Percentiles rank a stretch among this genome's conserved stretches.
phyloP scores from a whole-genome alignment of 2,329 filamentous ascomycete genomes.

The Nemania bipapillata region DNA sequence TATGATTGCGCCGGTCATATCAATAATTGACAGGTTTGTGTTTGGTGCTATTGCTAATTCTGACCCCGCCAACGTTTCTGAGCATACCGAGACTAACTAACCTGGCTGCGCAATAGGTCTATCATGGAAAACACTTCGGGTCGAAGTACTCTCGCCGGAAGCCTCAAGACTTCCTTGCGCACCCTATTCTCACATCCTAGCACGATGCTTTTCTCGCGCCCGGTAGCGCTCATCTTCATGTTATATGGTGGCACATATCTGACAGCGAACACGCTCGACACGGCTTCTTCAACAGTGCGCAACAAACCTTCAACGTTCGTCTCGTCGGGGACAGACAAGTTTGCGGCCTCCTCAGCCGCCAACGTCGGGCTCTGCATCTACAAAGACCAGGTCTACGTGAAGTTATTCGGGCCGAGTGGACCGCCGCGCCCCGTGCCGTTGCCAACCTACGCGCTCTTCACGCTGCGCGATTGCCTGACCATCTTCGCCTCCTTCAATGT shows the following conservation, averaged over 20 bases:
- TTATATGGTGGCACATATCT: constrained; percentile 91
- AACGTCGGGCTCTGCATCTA: constrained; percentile 89
- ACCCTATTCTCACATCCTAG: constrained; percentile 70
- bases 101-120: constrained; percentile 59
- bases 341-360: constrained; percentile 79
- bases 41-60: background rate
- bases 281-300: constrained; percentile 72
- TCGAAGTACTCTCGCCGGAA: constrained; percentile 67
- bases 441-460: constrained; percentile 81
- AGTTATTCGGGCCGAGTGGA: constrained; percentile 76
- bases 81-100: constrained; percentile 11
- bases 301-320: constrained; percentile 68
- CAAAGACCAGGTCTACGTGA: constrained; percentile 87
- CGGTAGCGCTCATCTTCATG: constrained; percentile 75
- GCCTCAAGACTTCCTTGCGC: constrained; percentile 67
- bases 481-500: constrained; percentile 94
- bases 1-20: constrained; percentile 84
- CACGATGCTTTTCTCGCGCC: constrained; percentile 69
- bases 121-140: constrained; percentile 87
- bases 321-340: constrained; percentile 81
- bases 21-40: constrained; percentile 82
- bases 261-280: constrained; percentile 88
- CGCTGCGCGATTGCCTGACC: constrained; percentile 83
- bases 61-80: background rate
- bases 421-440: constrained; percentile 70